These are phyloP conservation scores for Xylaria multiplex DNA, from an alignment of 2,329 filamentous ascomycete genomes.

Conservation along the genomic window DNA sequence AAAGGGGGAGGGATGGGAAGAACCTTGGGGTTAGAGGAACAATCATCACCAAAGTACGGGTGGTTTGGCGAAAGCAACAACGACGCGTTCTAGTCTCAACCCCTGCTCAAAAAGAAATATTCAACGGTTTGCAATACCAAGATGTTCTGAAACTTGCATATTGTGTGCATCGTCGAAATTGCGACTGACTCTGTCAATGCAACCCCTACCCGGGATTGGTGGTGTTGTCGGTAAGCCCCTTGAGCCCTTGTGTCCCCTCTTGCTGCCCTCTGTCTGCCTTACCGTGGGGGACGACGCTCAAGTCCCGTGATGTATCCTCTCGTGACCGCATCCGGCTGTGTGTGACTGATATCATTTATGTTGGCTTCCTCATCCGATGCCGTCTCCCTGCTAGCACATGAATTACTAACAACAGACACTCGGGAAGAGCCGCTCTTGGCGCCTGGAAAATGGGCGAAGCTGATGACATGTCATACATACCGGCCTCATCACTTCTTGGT, in stretches of 20 bases:
- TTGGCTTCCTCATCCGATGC: slow-evolving; percentile 19
- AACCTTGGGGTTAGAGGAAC: not conserved
- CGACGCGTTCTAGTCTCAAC: slow-evolving; percentile 7
- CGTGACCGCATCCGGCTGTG: slow-evolving; percentile 47
- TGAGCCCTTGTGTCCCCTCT: slow-evolving; percentile 23
- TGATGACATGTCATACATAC: slow-evolving; percentile 13
- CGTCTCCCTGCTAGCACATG: slow-evolving; percentile 4
- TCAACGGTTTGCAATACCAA: slow-evolving; percentile 30
- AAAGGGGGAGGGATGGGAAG: not conserved
- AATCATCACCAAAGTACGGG: not conserved
- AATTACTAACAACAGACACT: slow-evolving; percentile 2
- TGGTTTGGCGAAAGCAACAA: slow-evolving; percentile 6
- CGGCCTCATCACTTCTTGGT: not conserved
- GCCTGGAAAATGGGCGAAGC: slow-evolving; percentile 28
- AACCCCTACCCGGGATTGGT: slow-evolving; percentile 31
- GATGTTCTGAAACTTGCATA: slow-evolving; percentile 36
- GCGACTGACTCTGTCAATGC: slow-evolving; percentile 37
- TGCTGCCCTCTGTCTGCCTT: slow-evolving; percentile 26
- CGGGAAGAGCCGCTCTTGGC: slow-evolving; percentile 46
- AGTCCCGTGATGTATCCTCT: slow-evolving; percentile 44
- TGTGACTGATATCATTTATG: slow-evolving; percentile 45
- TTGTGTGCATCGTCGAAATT: slow-evolving; percentile 30
- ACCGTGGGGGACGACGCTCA: slow-evolving; percentile 34
- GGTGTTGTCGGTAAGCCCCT: slow-evolving; percentile 36
- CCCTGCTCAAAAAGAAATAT: not conserved